These are phyloP conservation scores for Anastatica hierochuntica DNA, from an alignment of 345 rosid genomes.

Conservation along the genomic window DNA sequence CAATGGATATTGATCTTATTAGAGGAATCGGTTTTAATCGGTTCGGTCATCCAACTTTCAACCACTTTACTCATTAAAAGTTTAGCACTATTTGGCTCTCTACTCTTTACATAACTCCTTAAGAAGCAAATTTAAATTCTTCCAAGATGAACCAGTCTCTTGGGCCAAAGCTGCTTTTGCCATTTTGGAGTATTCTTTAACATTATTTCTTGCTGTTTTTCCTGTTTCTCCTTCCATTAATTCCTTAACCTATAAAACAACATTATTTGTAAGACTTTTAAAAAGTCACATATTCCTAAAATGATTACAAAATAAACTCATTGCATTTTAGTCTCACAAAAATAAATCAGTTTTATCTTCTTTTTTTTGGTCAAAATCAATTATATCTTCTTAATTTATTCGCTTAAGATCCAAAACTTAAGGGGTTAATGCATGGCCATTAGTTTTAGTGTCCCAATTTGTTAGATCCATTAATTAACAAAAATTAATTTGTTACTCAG, in stretches of 20 bases:
- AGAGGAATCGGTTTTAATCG: too few species aligned
- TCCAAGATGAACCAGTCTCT: constrained; percentile 57
- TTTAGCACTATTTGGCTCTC: neutral
- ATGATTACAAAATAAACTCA: neutral
- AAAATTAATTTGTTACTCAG: neutral
- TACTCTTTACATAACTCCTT: constrained; percentile 17
- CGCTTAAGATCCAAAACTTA: too few species aligned
- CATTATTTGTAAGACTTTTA: too few species aligned
- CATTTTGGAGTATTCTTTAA: constrained; percentile 30
- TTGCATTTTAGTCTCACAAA: too few species aligned
- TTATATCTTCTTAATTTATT: too few species aligned
- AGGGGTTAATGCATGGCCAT: too few species aligned
- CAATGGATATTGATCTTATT: too few species aligned
- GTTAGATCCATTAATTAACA: neutral
- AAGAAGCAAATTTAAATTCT: constrained; percentile 34
- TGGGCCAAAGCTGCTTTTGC: constrained; percentile 44
- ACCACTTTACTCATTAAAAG: neutral
- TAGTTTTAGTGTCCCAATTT: too few species aligned
- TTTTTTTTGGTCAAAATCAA: too few species aligned
- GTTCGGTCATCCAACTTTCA: neutral
- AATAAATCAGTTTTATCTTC: too few species aligned
- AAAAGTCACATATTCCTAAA: neutral
- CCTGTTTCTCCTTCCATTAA: constrained; percentile 66
- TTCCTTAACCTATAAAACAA: constrained; percentile 31
- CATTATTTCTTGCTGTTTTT: constrained; percentile 33